Percentiles rank a stretch among this genome's conserved stretches.
These are phyloP conservation scores for Hanseniaspora osmophila DNA, from an alignment of 805 yeast genomes.

Conservation along the genomic window DNA sequence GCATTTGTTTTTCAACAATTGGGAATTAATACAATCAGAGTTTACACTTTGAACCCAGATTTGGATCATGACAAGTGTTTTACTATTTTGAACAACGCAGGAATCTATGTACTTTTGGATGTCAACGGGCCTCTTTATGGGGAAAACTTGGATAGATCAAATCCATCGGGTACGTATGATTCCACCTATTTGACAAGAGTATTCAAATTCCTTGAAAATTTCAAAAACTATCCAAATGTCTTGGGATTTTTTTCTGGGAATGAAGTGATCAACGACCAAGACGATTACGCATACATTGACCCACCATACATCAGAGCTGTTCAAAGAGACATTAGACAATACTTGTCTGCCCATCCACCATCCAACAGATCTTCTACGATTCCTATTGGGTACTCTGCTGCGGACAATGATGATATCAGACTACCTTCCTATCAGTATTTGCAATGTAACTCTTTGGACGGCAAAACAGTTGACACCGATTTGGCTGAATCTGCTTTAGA, in stretches of 20 bases:
- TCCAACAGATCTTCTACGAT: constrained; percentile 45
- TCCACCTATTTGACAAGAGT: constrained; percentile 58
- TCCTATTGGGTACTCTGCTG: constrained; percentile 95
- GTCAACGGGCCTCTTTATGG: constrained; percentile 61
- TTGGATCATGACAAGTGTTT: constrained; percentile 82
- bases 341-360: constrained; percentile 41
- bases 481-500: constrained; percentile 60
- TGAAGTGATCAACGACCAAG: constrained; percentile 73
- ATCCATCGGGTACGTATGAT: constrained; percentile 60
- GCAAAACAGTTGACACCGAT: constrained; percentile 27
- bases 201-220: constrained; percentile 71
- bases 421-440: constrained; percentile 65
- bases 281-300: constrained; percentile 41
- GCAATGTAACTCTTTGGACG: constrained; percentile 56
- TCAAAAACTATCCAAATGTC: constrained; percentile 71
- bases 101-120: constrained; percentile 77
- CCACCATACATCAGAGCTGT: constrained; percentile 82
- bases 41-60: constrained; percentile 72
- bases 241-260: constrained; percentile 86
- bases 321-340: constrained; percentile 82
- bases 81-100: constrained; percentile 79
- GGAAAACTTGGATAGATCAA: constrained; percentile 58
- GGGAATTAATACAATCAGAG: constrained; percentile 75
- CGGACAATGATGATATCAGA: constrained; percentile 61
- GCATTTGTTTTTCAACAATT: constrained; percentile 63